Conservation (phyloP, 2,329 filamentous ascomycete genomes). For the Venturia pyrina region DNA sequence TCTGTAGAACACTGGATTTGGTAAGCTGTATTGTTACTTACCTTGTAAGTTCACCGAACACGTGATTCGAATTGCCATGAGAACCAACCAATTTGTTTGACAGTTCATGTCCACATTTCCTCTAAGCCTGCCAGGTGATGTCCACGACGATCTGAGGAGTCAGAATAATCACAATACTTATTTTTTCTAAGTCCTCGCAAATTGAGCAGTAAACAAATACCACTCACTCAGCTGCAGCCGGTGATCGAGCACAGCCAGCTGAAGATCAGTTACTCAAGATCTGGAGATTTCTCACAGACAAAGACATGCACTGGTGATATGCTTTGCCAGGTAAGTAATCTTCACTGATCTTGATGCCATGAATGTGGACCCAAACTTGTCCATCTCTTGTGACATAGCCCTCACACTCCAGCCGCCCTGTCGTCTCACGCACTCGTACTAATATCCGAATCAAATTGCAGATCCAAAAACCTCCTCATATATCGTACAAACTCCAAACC, state of each 20-base stretch:
- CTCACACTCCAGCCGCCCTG: background rate
- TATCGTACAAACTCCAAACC: background rate
- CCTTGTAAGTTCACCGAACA: background rate
- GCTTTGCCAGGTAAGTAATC: background rate
- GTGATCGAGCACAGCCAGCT: background rate
- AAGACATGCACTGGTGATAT: background rate
- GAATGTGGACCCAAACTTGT: background rate
- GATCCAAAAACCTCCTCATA: background rate
- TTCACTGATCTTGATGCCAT: background rate
- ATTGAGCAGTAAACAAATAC: background rate
- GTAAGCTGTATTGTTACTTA: too few species aligned
- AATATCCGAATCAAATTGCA: background rate
- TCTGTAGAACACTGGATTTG: too few species aligned
- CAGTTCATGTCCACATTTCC: too few species aligned
- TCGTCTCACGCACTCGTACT: background rate
- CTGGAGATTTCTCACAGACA: background rate
- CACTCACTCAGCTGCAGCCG: background rate
- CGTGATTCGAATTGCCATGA: background rate
- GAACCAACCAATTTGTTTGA: background rate
- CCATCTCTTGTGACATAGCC: background rate
- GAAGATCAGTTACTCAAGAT: background rate
- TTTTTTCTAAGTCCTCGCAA: background rate
- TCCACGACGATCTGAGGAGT: background rate
- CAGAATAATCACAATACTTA: background rate
- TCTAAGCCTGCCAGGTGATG: background rate